Base-by-base conservation (phyloP, 345 rosid species). In the Iberis pinnata region DNA sequence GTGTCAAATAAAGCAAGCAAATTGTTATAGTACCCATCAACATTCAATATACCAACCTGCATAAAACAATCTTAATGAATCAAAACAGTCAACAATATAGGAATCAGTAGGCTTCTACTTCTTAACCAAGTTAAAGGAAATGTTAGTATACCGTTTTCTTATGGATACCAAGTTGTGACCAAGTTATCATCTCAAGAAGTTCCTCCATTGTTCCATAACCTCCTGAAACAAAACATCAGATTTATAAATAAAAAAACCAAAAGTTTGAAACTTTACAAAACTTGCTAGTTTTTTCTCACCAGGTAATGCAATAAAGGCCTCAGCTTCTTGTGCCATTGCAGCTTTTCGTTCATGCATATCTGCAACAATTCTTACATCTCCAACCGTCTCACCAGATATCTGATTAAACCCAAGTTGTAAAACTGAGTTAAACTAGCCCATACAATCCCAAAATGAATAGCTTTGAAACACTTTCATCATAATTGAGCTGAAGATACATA, bases 141-240 rank as follows among this genome's bases (percentile, higher is more conserved):
- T 51, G 48, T 26, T 36, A 32, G 1, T 8, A 9, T 71, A 87
- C 98, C 73, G 96, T 78, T 75, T 90, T 90, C 75, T 78, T 75
- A 49, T 89, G 97, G 61, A 89, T 89, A 61, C 97, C 96, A 11
- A 90, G 96, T 65, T 87, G 98, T 47, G 96, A 70, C 98, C 98
- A 90, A 17, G 96, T 84, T 77, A 87, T 90, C 92, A 92, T 90
- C 75, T 90, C 96, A 64, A 90, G 48, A 61, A 83, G 59, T 66
- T 90, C 96, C 73, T 90, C 98, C 98, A 90, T 87, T 8, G 96
- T 87, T 48, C 96, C 96, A 74, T 87, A 90, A 67, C 98, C 98
- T 19, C 96, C 96, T 92, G 69, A 58, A 63, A 55, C 43, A 53
- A 51, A 27, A 56, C n/a, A n/a, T n/a, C n/a, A n/a, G n/a, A n/a